Conservation (phyloP, 1,284 basidiomycete genomes). For the Tylopilus sp. region DNA sequence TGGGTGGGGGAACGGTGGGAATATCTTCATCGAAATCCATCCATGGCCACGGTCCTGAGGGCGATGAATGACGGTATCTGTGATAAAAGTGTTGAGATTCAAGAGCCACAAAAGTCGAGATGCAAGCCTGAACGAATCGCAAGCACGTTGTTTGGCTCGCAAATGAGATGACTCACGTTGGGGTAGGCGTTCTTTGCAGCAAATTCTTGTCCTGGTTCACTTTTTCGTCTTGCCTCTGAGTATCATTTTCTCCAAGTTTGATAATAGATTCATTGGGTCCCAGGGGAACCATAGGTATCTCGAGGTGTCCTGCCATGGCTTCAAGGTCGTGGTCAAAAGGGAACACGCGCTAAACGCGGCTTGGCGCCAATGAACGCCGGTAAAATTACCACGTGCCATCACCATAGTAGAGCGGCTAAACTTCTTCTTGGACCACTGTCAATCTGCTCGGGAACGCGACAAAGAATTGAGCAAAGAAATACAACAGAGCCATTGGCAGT, state of each 20-base stretch:
- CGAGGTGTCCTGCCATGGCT: constrained; percentile 28
- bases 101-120: neutral
- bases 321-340: neutral
- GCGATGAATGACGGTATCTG: constrained; percentile 45
- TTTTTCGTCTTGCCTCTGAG: neutral
- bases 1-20: constrained; percentile 5
- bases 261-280: constrained; percentile 1
- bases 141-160: neutral
- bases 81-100: constrained; percentile 1
- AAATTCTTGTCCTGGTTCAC: constrained; percentile 1
- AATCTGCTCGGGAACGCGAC: no score
- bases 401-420: no score
- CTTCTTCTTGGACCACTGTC: no score
- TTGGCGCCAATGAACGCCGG: constrained; percentile 21
- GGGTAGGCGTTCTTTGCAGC: constrained; percentile 33
- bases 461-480: no score
- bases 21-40: constrained; percentile 48
- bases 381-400: constrained; percentile 13
- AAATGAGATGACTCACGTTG: constrained; percentile 29
- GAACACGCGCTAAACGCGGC: constrained; percentile 10
- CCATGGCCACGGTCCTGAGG: constrained; percentile 47
- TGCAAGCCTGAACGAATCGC: neutral
- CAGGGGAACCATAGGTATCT: constrained; percentile 35
- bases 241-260: neutral
- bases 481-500: no score